Base-by-base conservation (phyloP, 2,329 filamentous ascomycete species). In the Colletotrichum nymphaeae region DNA sequence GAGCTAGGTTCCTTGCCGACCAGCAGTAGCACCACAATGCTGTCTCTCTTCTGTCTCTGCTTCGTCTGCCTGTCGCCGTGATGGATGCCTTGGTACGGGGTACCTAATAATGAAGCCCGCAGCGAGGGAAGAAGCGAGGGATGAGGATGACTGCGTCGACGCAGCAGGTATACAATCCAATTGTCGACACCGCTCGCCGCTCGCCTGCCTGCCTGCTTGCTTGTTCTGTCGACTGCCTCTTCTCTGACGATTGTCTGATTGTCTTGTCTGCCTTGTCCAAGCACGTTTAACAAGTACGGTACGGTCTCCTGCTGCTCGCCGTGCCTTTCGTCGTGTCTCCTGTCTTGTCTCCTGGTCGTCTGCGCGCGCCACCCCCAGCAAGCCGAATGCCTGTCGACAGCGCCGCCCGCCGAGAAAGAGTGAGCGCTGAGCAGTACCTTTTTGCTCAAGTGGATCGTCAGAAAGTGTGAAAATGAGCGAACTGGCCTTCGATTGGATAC, bases 321-420 rank as follows among this genome's bases (percentile, higher is more conserved):
- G 69, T 67, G 37, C 63, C 19, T 62, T 62, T 52, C 60, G 35
- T 30, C 55, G 35, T 56, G 30, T 35, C 42, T 11, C 35, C 19
- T 59, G 37, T 58, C 60, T 65, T 24, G 62, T 65, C 26, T 63
- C 32, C 32, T 11, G 32, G 32, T 35, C 30, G 19, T 52, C 26
- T 52, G 19, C 37, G 37, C 37, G 37, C 24, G 37, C 35, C 59
- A 59, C 67, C 12, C 67, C 56, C 49, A 52, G 67, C 66, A 69
- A 56, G 42, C 30, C 59, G 22, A 37, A 72, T 69, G 69, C 65
- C 52, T 69, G 65, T 68, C 65, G 59, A 63, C 32, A 35, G 28
- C 32, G 35, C 46, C 62, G 26, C 28, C 56, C 62, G 26, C 55
- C 55, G 26, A 57, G 26, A 9, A 11, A 32, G 8, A 22, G 57